Conservation (phyloP, 2,329 filamentous ascomycete genomes). For the Uncinocarpus reesii region DNA sequence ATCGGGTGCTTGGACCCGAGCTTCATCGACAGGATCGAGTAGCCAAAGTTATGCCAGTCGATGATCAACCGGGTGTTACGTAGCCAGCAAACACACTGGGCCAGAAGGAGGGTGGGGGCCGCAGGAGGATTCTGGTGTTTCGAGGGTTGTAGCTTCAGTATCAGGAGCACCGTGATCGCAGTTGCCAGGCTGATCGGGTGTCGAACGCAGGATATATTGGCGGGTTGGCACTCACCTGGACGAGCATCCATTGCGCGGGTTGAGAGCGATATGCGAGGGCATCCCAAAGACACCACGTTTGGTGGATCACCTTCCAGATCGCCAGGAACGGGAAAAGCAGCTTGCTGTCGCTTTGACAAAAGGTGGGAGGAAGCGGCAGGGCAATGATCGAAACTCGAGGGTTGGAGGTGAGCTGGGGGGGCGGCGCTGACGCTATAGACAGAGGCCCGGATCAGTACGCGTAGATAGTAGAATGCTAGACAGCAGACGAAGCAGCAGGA, state of each 20-base stretch:
- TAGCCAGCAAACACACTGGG: slow-evolving; percentile 59
- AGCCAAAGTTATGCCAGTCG: slow-evolving; percentile 99
- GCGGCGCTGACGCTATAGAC: slow-evolving; percentile 60
- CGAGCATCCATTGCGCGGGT: slow-evolving; percentile 74
- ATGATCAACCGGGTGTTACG: slow-evolving; percentile 75
- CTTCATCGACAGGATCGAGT: slow-evolving; percentile 71
- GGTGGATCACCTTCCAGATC: slow-evolving; percentile 77
- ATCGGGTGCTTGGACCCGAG: slow-evolving; percentile 57
- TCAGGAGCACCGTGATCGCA: no score
- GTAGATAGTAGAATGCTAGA: no score
- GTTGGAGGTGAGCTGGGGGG: slow-evolving; percentile 63
- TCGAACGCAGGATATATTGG: no score
- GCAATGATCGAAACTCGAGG: slow-evolving; percentile 61
- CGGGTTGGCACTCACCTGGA: slow-evolving; percentile 54
- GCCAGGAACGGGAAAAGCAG: slow-evolving; percentile 68
- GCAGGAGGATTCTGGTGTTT: slow-evolving; percentile 71
- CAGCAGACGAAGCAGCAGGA: no score
- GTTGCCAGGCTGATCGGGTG: no score
- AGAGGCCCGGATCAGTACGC: background rate
- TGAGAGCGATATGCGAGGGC: slow-evolving; percentile 63
- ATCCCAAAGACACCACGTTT: slow-evolving; percentile 60
- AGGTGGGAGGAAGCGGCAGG: slow-evolving; percentile 55
- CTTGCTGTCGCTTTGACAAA: slow-evolving; percentile 56
- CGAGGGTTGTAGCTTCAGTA: slow-evolving; percentile 1
- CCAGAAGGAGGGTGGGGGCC: slow-evolving; percentile 76